Base-by-base conservation (phyloP, 306 rosid genomes). In the Comarum palustre region DNA sequence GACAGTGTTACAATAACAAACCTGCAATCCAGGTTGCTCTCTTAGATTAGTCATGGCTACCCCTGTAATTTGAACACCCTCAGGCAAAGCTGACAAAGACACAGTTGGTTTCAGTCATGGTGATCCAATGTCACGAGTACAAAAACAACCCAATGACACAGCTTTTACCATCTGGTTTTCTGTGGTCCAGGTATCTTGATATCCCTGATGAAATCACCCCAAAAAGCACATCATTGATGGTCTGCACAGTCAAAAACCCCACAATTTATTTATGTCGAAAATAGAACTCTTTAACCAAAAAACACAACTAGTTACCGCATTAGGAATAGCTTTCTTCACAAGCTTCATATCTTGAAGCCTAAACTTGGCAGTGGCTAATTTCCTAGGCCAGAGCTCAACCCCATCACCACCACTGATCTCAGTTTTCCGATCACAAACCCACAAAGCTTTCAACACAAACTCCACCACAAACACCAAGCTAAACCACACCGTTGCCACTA, bases 371-470 rank as follows among this genome's bases (percentile, higher is more conserved):
- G 96, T 89, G 9, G 83, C 97, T 2, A 93, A 76, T 76, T 84
- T 85, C 75, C 97, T 84, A 13, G 97, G 98, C 98, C 96, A 93
- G 5, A 84, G 88, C 82, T 93, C 94, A 79, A 89, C 93, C 32
- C 94, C 97, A 1, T 74, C 79, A 63, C 98, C 98, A 0, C 98
- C 98, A 14, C 73, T 57, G 4, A 93, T 71, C 48, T 71, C 66
- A n/a, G 96, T 81, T 73, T 81, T 78, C 57, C 66, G 78, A 78
- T 93, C 98, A 58, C 87, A 74, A 73, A 87, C 61, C 87, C 93
- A 93, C 31, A 87, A 45, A 45, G 81, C 31, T 67, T 87, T 78
- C 17, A 85, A 11, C 10, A 78, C 8, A 20, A 89, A 80, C 71
- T 89, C 81, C 25, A 81, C 5, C 31, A 83, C 59, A 77, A 66